These are phyloP conservation scores for Globisporangium polare DNA, from an alignment of 352 stramenopile genomes.

Conservation along the genomic window DNA sequence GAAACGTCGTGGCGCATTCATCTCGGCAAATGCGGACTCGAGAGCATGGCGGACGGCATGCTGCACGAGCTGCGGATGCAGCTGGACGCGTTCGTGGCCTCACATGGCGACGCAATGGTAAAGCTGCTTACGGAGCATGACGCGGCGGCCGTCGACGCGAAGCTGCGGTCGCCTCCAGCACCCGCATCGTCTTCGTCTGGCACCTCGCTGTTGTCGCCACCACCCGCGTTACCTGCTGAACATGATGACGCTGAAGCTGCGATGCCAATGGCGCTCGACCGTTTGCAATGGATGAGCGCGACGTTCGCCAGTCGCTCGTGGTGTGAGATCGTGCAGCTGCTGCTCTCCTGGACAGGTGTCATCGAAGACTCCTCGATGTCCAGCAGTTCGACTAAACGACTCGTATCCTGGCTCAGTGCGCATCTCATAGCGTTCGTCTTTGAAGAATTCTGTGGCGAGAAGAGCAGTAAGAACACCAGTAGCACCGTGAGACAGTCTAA, in stretches of 20 bases:
- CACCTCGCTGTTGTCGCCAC: neutral
- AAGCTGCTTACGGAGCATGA: neutral
- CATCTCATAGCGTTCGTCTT: constrained; percentile 35
- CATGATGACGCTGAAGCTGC: neutral
- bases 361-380: no score
- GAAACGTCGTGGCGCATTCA: neutral
- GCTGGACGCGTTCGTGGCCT: constrained; percentile 55
- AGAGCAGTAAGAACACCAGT: neutral
- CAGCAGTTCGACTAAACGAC: constrained; percentile 7
- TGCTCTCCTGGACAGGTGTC: constrained; percentile 4
- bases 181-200: neutral
- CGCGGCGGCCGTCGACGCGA: constrained; percentile 7
- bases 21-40: neutral
- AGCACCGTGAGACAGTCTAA: neutral
- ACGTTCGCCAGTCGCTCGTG: constrained; percentile 6
- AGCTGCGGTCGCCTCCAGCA: no score
- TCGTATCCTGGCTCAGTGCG: constrained; percentile 47
- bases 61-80: constrained; percentile 48
- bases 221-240: no score
- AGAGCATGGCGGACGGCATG: constrained; percentile 15
- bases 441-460: neutral
- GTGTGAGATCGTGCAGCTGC: constrained; percentile 6
- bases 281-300: constrained; percentile 28
- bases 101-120: constrained; percentile 19
- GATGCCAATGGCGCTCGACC: constrained; percentile 12